Percentiles rank a stretch among this genome's conserved stretches.
phyloP scores from a whole-genome alignment of 169 alveolate genomes.

The Perkinsus olseni region DNA sequence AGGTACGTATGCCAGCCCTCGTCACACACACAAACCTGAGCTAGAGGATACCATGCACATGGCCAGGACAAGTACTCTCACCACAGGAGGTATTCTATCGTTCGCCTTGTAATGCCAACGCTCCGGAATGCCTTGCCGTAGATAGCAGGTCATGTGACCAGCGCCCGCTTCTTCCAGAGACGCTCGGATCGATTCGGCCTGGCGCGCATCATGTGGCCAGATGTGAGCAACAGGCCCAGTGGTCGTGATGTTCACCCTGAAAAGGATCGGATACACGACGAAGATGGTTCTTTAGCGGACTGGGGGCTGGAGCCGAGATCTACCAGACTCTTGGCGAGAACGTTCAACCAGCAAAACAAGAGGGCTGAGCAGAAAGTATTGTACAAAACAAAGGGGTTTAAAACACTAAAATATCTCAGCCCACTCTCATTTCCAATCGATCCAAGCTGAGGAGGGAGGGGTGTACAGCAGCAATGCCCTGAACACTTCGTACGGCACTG shows the following conservation, averaged over 20 bases:
- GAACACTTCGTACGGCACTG: too few relatives aligned
- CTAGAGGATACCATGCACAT: background rate
- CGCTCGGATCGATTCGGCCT: background rate
- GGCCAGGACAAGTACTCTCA: background rate
- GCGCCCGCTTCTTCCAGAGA: background rate
- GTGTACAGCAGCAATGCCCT: too few relatives aligned
- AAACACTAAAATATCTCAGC: too few relatives aligned
- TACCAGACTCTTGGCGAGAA: background rate
- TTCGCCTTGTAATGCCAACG: background rate
- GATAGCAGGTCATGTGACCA: background rate
- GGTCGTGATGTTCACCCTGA: background rate
- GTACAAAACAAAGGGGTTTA: too few relatives aligned
- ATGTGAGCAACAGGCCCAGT: background rate
- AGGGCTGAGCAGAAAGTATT: too few relatives aligned
- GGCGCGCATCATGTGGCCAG: background rate
- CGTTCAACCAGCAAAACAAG: too few relatives aligned
- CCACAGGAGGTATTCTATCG: background rate
- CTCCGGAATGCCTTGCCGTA: background rate
- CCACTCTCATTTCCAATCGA: too few relatives aligned
- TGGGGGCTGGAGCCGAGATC: too few relatives aligned
- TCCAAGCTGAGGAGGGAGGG: too few relatives aligned
- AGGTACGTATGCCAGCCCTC: background rate
- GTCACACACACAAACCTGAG: background rate
- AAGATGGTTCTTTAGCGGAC: background rate
- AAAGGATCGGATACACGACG: background rate